These are phyloP conservation scores for Acer yangbiense DNA, from an alignment of 345 rosid species.

Conservation along the genomic window DNA sequence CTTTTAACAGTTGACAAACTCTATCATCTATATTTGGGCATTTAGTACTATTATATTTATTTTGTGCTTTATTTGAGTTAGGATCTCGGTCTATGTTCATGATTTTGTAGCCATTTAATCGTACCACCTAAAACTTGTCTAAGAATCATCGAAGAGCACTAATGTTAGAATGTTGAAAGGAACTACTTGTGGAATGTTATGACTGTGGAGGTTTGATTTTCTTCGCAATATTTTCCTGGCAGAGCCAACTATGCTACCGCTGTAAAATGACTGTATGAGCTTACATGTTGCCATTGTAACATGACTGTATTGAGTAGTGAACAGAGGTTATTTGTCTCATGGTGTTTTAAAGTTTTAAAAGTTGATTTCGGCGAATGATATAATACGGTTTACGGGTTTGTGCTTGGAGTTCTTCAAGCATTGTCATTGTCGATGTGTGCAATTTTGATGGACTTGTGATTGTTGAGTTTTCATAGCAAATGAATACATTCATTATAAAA, in stretches of 20 bases:
- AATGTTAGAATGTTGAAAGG: conserved; percentile 1
- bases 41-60: conserved; percentile 5
- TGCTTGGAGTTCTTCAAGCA: neutral
- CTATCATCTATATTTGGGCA: neutral
- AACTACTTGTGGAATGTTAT: neutral
- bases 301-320: neutral
- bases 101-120: neutral
- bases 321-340: neutral
- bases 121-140: neutral
- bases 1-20: conserved; percentile 6
- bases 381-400: neutral
- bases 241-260: neutral
- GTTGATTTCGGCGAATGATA: neutral
- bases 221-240: neutral
- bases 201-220: neutral
- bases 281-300: conserved; percentile 10
- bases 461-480: too few species aligned
- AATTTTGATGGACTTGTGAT: neutral
- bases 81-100: conserved; percentile 8
- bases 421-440: neutral
- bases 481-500: too few species aligned
- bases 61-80: conserved; percentile 10
- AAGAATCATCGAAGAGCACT: conserved; percentile 1
- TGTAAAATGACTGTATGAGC: neutral
- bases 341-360: neutral